Evolutionary conservation across 2,329 filamentous ascomycete species (phyloP), one percentile per base, ranked within the genome.

Genomic region (Zarea fungicola): DNA sequence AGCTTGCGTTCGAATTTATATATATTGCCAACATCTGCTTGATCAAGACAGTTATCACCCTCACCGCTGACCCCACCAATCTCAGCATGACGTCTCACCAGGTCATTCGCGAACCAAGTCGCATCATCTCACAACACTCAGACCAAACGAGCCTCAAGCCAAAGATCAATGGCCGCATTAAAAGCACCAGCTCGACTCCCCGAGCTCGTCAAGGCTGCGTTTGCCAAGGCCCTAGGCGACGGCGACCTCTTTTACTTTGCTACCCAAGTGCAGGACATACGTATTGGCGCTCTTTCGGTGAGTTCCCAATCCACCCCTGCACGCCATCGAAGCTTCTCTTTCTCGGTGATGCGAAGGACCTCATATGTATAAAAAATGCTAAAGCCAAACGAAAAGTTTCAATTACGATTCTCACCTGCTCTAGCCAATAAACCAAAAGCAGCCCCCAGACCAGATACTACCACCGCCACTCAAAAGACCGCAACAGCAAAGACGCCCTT

Each of bases 341-440:
- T 1, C 9, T 11, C n/a, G n/a, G n/a, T n/a, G n/a, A n/a, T n/a
- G n/a, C n/a, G n/a, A n/a, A n/a, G n/a, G n/a, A n/a, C n/a, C n/a
- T n/a, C n/a, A n/a, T n/a, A n/a, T n/a, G n/a, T n/a, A n/a, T 7
- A 9, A 39, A 22, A 40, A 37, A 21, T 16, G 2, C 10, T 9
- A 11, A 37, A 14, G 35, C 8, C 23, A 22, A 18, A 29, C 5
- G n/a, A n/a, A n/a, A 54, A 87, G 84, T 87, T 88, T 60, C 85
- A 89, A 66, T 69, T 89, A 2, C 83, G 85, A 44, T 89, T 81
- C 70, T 85, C 84, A 8, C 84, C 84, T 0, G 68, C 83, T 0
- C 73, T 89, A 5, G 82, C 82, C 41, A 79, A 78, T 58, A 89
- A 89, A 59, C 84, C 85, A 5, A 80, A 75, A 57, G 68, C 58